These are phyloP conservation scores for Xylaria nigripes DNA, from an alignment of 495 filamentous ascomycete genomes.

Conservation along the genomic window DNA sequence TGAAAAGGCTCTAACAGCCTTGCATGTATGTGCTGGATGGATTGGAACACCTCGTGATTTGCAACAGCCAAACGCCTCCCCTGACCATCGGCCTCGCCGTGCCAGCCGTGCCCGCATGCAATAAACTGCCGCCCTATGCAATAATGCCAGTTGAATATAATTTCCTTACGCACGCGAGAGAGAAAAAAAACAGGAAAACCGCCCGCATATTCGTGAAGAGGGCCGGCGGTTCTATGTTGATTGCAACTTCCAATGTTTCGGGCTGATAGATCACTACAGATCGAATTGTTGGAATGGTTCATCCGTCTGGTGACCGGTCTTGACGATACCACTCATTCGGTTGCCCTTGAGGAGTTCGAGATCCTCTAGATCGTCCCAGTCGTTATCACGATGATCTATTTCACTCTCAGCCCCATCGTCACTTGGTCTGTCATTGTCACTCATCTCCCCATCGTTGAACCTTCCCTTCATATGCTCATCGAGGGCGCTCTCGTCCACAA, in stretches of 20 bases:
- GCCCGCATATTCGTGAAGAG: constrained; percentile 11
- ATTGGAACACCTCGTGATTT: constrained; percentile 24
- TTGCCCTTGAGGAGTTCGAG: constrained; percentile 40
- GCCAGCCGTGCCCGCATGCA: constrained; percentile 25
- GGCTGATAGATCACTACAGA: constrained; percentile 20
- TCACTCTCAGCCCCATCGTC: constrained; percentile 19
- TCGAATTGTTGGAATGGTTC: constrained; percentile 72
- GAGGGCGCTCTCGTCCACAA: constrained; percentile 93
- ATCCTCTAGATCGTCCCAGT: constrained; percentile 40
- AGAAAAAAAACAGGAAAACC: constrained; percentile 16
- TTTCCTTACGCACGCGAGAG: constrained; percentile 14
- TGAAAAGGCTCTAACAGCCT: constrained; percentile 7
- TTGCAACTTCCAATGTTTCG: neutral
- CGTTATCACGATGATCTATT: constrained; percentile 36
- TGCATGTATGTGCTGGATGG: constrained; percentile 24
- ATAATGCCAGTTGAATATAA: constrained; percentile 22
- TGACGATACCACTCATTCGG: constrained; percentile 68
- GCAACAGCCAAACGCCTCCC: constrained; percentile 26
- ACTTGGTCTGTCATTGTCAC: constrained; percentile 42
- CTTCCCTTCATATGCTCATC: constrained; percentile 73
- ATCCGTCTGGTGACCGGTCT: constrained; percentile 55
- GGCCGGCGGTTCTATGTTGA: neutral
- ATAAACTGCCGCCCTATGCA: constrained; percentile 27
- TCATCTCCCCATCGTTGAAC: constrained; percentile 62
- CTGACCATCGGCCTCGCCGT: constrained; percentile 19